Base-by-base conservation (phyloP, 2,329 filamentous ascomycete species). In the Immersiporthe knoxdaviesiana region DNA sequence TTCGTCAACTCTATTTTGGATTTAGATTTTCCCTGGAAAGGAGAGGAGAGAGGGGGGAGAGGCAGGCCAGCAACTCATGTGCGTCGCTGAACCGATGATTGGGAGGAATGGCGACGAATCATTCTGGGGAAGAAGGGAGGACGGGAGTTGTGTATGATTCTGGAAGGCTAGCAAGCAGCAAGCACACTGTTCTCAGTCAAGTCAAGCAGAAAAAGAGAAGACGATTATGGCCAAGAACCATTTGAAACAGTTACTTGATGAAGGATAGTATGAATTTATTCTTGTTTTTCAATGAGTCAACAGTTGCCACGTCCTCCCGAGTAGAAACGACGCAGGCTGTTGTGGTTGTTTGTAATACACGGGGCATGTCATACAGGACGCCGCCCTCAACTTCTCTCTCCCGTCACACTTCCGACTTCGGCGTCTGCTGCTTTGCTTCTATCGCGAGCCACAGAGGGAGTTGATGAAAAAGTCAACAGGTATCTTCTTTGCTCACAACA, bases 401-500 rank as follows among this genome's bases (percentile, higher is more conserved):
- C n/a, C 44, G n/a, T 3, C 52, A 30, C 52, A 35, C 5, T 7
- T 12, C 8, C 50, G 12, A 56, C 12, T 27, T 32, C 24, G 14
- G 12, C 27, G 12, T 16, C 52, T 30, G 27, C 52, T 56, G 52
- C 52, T 30, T 30, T 1, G n/a, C n/a, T n/a, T n/a, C n/a, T n/a
- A n/a, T 56, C 52, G 32, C 52, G 24, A 56, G 24, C 52, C 52
- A 18, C n/a, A 2, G 52, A 56, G 24, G 32, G 52, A 27, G 27
- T 56, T 56, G 27, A 16, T 32, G 24, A 30, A 37, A 37, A 59
- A 3, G 37, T 59, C 56, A 56, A 41, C 64, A 67, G 59, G 64
- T 67, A 69, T 69, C 59, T 69, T 63, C 59, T 62, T 63, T 59
- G n/a, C 30, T 35, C 30, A 35, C 30, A 59, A 59, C 32, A 59